A percentile compares a stretch with the other conserved stretches of the same genome.
Evolutionary conservation across 2,329 filamentous ascomycete species (phyloP).

Genomic region (Fusarium albidum): DNA sequence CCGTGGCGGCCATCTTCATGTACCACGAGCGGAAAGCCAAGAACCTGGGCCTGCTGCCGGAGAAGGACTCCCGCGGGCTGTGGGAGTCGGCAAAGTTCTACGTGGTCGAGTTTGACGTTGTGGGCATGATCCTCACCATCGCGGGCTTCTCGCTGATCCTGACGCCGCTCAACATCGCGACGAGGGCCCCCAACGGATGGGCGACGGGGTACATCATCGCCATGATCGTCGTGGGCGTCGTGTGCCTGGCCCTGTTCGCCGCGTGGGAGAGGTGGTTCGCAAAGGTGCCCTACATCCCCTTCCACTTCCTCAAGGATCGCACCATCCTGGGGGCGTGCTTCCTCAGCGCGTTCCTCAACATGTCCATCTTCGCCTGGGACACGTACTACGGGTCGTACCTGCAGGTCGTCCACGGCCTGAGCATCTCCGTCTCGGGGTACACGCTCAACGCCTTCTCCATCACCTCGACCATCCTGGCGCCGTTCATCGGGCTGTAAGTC

Average conservation of each 20-base stretch:
- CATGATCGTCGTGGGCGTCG: constrained; percentile 64
- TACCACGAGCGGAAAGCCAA: constrained; percentile 65
- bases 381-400: constrained; percentile 61
- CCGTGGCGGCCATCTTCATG: constrained; percentile 64
- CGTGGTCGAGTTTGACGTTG: constrained; percentile 45
- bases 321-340: constrained; percentile 58
- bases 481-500: constrained; percentile 52
- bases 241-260: constrained; percentile 57
- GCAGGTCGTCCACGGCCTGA: constrained; percentile 58
- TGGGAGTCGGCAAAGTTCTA: constrained; percentile 51
- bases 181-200: constrained; percentile 54
- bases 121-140: constrained; percentile 62
- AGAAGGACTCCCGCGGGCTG: constrained; percentile 50
- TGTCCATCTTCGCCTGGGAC: constrained; percentile 51
- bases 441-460: constrained; percentile 57
- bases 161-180: constrained; percentile 68
- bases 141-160: constrained; percentile 61
- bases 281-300: constrained; percentile 52
- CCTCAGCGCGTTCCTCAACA: constrained; percentile 49
- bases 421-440: constrained; percentile 57
- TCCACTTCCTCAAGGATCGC: constrained; percentile 55
- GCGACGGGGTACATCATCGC: constrained; percentile 57
- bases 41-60: constrained; percentile 54
- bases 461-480: constrained; percentile 55
- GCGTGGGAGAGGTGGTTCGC: constrained; percentile 67